Base-by-base conservation (phyloP, 176 grass and related monocot genomes). In the Oryza glumipatula region DNA sequence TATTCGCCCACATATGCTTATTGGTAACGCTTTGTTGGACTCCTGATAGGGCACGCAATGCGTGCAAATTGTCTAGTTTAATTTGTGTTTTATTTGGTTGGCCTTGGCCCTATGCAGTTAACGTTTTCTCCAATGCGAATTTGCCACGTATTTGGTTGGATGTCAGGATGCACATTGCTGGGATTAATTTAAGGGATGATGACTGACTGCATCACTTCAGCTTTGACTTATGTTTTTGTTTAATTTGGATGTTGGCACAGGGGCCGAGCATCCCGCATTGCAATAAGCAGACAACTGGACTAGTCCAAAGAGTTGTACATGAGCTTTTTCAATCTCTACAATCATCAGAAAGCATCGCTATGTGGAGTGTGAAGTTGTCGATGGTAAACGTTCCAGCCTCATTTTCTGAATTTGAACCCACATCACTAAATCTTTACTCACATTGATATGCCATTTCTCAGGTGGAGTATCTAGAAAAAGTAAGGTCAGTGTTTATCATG, bases 391-490 rank as follows among this genome's bases (percentile, higher is more conserved):
- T 79, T 66, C 14, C 49, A 80, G 12, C 12, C 38, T 68, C 15
- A n/a, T 63, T 35, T 65, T 16, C 67, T 70, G 43, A 89, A 80
- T 78, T 32, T 33, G 15, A 19, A 66, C 30, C 68, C 7, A 45
- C 23, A 48, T 66, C 76, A 9, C 39, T 88, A 26, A 39, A 17
- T 51, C 45, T 51, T 46, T 13, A 19, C 65, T 88, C 36, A 80
- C 67, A 60, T 84, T 43, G 26, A 44, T 92, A 81, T 75, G 14
- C 19, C 61, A 30, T 30, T 30, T 82, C 52, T 84, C 76, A 98
- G 92, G 95, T 94, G 54, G 92, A 94, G 70, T 98, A 93, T 86
- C 80, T 98, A 88, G 92, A 94, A 76, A 94, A 94, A 84, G 84
- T 98, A 82, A 94, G 95, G 95, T 96, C 41, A 28, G 80, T 83